phyloP scores from a whole-genome alignment of 1,139 yeast species.

The Hemisphaericaspora xylofermentans region DNA sequence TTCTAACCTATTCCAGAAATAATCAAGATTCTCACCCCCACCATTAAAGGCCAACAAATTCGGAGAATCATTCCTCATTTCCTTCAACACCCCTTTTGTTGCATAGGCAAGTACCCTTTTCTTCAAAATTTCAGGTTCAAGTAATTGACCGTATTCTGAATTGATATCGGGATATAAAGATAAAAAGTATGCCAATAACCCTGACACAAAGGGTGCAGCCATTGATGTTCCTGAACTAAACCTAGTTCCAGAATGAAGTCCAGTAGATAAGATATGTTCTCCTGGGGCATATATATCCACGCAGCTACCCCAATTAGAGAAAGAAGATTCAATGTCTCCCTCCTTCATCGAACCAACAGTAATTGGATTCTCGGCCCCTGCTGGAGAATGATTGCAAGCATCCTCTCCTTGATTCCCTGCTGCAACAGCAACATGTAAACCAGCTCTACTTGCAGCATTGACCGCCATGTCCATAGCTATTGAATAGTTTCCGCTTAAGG shows the following conservation, averaged over 20 bases:
- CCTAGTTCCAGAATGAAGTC: conserved; percentile 68
- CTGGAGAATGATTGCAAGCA: conserved; percentile 84
- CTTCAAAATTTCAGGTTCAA: conserved; percentile 38
- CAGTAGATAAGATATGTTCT: conserved; percentile 75
- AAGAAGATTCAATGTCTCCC: conserved; percentile 73
- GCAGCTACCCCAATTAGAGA: conserved; percentile 81
- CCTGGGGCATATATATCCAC: conserved; percentile 89
- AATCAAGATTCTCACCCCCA: conserved; percentile 76
- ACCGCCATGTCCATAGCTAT: conserved; percentile 80
- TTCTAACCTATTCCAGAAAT: conserved; percentile 52
- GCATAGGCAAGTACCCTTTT: conserved; percentile 37
- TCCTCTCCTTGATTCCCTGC: conserved; percentile 87
- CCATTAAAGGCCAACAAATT: conserved; percentile 91
- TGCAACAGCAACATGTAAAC: conserved; percentile 82
- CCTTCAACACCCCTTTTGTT: conserved; percentile 32
- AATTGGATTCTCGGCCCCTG: conserved; percentile 70
- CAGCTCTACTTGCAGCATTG: conserved; percentile 78
- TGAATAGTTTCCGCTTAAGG: conserved; percentile 85
- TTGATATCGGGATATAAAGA: conserved; percentile 74
- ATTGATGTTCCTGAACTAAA: conserved; percentile 96
- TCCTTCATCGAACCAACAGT: conserved; percentile 84
- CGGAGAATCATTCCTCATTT: conserved; percentile 79
- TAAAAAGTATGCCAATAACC: conserved; percentile 82
- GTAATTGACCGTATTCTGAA: conserved; percentile 48
- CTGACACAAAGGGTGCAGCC: conserved; percentile 98